Base-by-base conservation (phyloP, 129 eudicot species). In the Lactuca saligna region DNA sequence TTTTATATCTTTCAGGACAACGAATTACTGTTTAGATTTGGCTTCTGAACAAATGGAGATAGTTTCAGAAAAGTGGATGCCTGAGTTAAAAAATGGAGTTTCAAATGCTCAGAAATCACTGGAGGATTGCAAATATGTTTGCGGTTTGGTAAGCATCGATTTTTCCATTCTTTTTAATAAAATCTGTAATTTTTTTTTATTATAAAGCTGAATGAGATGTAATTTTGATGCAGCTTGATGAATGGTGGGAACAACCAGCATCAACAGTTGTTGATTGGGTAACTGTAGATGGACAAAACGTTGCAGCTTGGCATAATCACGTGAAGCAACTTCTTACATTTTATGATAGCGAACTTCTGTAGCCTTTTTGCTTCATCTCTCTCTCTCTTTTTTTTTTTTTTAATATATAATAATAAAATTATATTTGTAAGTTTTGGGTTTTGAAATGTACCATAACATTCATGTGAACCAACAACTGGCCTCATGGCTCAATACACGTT, bases 221-320 rank as follows among this genome's bases (percentile, higher is more conserved):
- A 37, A 56, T 81, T 56, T 4, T 63, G 17, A 38, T 82, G 73
- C 80, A 89, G 97, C 97, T 89, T 64, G 99, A 85, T 67, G 99
- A 94, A 54, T 94, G 99, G 99, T 94, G 99, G 99, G 99, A 94
- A 79, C 99, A 94, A 74, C 99, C 99, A 63, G 99, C 93, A 35
- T 94, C 99, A 61, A 85, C 97, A 14, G 86, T 89, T 69, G 99
- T 87, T 74, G 99, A 94, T 67, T 94, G 99, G 99, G 93, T 89
- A 55, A 79, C 87, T 2, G 87, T 94, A 8, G 99, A 94, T 72
- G 97, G 90, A 8, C 78, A 94, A 76, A 89, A 87, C 75, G 97
- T 84, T 60, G 83, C 82, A n/a, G 81, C 88, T 39, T 94, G 99
- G 99, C 85, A 80, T 64, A 94, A 89, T 82, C 95, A 89, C 33